Base-by-base conservation (phyloP, 2,329 filamentous ascomycete genomes). In the Pseudocercospora vitis region DNA sequence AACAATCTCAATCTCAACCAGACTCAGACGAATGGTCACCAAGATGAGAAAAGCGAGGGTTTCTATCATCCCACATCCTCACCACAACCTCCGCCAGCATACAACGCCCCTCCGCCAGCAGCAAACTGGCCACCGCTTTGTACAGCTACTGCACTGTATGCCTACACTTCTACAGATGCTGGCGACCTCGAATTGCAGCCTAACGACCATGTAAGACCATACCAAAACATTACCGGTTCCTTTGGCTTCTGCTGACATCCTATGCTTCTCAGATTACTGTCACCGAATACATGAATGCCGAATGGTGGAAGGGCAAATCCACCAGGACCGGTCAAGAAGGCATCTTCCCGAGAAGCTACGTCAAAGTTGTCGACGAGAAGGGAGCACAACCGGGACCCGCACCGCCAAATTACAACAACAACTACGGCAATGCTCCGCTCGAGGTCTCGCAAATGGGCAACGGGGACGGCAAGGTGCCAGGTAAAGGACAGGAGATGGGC, bases 331-430 rank as follows among this genome's bases (percentile, higher is more conserved):
- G 87, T 52, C 76, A 83, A 62, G 89, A 95, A 74, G 92, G 92
- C 65, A 96, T 97, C 70, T 97, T 97, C 80, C 92, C 92, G n/a
- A 83, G 87, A 63, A 90, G 82, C 70, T 97, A 97, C 70, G 91
- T 95, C 46, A 80, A 77, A 59, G 77, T 89, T 48, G 74, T 88
- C 48, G 85, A 91, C 63, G 79, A 87, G 62, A 84, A 87, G 71
- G 62, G 70, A 49, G 64, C 75, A 57, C 70, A 68, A 63, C 71
- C 68, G 54, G 74, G 69, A 45, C 65, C 56, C 51, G 51, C 51
- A 56, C 5, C 78, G 81, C 68, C 77, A 77, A 66, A 83, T 81
- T 71, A 82, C 58, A 7, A 78, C 81, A 68, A 83, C 81, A 31
- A 84, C 81, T 68, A 68, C 40, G 62, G 66, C 7, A 70, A 86